Evolutionary conservation across 139 green algal species (phyloP).

Genomic region (Bryopsis sp.): DNA sequence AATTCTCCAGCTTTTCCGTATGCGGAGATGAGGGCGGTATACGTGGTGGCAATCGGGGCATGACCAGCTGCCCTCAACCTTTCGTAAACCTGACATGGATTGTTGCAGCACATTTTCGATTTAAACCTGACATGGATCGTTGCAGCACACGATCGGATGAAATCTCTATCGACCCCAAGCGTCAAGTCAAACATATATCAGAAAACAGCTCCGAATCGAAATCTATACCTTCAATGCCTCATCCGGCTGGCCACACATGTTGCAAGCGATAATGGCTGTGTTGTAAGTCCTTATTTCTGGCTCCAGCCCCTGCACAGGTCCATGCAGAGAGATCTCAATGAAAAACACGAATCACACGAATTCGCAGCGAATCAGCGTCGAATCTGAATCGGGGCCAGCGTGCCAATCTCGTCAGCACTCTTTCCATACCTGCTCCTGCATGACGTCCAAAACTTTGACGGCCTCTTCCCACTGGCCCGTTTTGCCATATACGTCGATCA

Average conservation of each 20-base stretch:
- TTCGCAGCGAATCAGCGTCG: neutral
- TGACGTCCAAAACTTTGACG: conserved; percentile 34
- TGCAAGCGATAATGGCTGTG: conserved; percentile 39
- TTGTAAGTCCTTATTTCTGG: conserved; percentile 42
- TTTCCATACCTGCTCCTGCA: conserved; percentile 26
- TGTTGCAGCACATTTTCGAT: neutral
- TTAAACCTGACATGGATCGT: neutral
- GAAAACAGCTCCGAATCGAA: too few relatives aligned
- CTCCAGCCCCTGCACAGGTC: conserved; percentile 21
- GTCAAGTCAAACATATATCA: too few relatives aligned
- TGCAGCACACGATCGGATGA: too few relatives aligned
- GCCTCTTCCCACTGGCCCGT: conserved; percentile 39
- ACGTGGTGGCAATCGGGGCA: conserved; percentile 57
- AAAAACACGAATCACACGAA: neutral
- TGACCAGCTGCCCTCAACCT: conserved; percentile 42
- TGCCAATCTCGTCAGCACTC: neutral
- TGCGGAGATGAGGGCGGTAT: conserved; percentile 58
- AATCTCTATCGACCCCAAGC: too few relatives aligned
- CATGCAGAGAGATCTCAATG: neutral
- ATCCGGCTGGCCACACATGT: conserved; percentile 34
- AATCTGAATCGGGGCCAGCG: neutral
- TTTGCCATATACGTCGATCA: conserved; percentile 45
- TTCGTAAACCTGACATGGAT: conserved; percentile 39
- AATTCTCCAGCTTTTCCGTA: conserved; percentile 51
- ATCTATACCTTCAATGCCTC: conserved; percentile 28